Percentiles rank a stretch among this genome's conserved stretches.
Conservation (phyloP, 148 eudicot species). For the Persicaria tinctoria region DNA sequence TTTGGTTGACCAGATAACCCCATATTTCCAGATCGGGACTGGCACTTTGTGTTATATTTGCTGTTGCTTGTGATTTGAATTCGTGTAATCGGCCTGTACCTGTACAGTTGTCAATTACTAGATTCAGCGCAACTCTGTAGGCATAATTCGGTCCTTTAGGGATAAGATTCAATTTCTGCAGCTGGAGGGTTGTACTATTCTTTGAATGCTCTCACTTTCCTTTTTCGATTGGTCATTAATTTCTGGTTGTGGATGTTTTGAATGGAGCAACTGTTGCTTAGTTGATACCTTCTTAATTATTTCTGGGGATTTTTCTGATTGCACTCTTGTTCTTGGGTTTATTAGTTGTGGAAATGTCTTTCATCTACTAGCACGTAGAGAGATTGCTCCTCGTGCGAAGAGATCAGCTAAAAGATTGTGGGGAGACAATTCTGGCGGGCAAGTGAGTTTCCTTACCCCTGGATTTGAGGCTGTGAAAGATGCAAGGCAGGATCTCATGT, state of each 20-base stretch:
- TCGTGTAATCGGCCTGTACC: neutral
- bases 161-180: neutral
- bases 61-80: neutral
- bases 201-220: neutral
- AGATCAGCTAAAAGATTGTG: constrained; percentile 44
- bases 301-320: neutral
- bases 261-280: neutral
- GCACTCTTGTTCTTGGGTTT: constrained; percentile 7
- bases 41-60: neutral
- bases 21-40: neutral
- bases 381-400: constrained; percentile 60
- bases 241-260: neutral
- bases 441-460: constrained; percentile 24
- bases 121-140: neutral
- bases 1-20: neutral
- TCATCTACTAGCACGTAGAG: constrained; percentile 68
- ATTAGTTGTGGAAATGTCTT: constrained; percentile 40
- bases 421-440: constrained; percentile 32
- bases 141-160: neutral
- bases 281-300: neutral
- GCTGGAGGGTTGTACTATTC: neutral
- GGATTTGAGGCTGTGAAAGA: constrained; percentile 48
- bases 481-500: constrained; percentile 58
- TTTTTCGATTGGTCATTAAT: neutral
- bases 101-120: neutral